Base-by-base conservation (phyloP, 1,284 basidiomycete species). In the Microbotryum silenes-acaulis region DNA sequence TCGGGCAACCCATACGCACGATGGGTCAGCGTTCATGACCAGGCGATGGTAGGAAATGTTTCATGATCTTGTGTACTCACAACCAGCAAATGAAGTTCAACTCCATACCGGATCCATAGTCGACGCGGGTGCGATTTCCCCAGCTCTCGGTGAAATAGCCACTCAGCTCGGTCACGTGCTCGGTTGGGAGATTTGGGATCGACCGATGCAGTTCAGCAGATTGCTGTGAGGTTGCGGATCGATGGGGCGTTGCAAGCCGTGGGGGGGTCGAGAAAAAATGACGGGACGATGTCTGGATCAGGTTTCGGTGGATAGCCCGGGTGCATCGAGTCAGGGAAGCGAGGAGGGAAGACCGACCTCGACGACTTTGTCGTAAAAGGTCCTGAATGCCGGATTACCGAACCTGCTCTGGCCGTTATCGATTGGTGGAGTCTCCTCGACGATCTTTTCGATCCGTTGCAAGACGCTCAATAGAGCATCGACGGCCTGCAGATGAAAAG, bases 71-170 rank as follows among this genome's bases (percentile, higher is more conserved):
- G 44, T 7, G 33, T 44, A 80, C 89, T 72, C 74, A 96, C 91
- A 98, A 74, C 93, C 93, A 98, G 72, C 91, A 97, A 14, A 97
- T 69, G 73, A 97, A 98, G 77, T 97, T 97, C 62, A 98, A 81
- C 75, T 99, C 96, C 92, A 97, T 97, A 2, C 94, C 94, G 72
- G 91, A 96, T 10, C 96, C 94, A 76, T 99, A 99, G 76, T 99
- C 96, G 64, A 99, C 93, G 6, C 94, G 80, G 58, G 87, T 83
- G 46, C 87, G 81, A 75, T 90, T 97, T 1, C 94, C 94, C 93
- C 92, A 98, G 25, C 85, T 77, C 73, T 96, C 88, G 51, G 81
- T 78, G 69, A 98, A 88, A 75, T 98, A 98, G 1, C 80, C 80
- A 4, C 85, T 82, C 10, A 93, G 74, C 72, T 94, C 91, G 3